phyloP scores from a whole-genome alignment of 1,284 basidiomycete genomes.

The Sanghuangporus weigelae region DNA sequence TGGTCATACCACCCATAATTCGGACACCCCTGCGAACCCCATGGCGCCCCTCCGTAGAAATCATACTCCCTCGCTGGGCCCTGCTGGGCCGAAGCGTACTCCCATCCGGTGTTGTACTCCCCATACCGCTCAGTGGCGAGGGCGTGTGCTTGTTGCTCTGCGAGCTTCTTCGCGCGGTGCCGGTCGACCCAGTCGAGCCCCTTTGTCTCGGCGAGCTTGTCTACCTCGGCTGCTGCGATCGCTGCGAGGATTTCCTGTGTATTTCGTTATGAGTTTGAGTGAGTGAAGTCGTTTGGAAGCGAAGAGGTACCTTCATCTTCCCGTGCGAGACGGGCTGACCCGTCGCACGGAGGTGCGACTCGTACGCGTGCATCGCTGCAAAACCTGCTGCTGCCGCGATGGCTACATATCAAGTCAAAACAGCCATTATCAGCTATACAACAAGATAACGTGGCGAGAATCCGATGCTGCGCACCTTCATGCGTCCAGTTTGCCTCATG shows the following conservation, averaged over 20 bases:
- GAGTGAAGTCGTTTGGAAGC: not conserved
- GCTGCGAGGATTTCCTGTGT: constrained; percentile 24
- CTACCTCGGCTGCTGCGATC: constrained; percentile 27
- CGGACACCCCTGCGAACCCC: constrained; percentile 11
- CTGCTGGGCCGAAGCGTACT: constrained; percentile 12
- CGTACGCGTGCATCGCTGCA: constrained; percentile 26
- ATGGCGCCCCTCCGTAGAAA: constrained; percentile 10
- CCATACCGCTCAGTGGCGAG: constrained; percentile 20
- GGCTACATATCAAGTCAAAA: constrained; percentile 12
- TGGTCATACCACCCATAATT: constrained; percentile 16
- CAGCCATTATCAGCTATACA: not conserved
- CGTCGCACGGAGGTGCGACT: constrained; percentile 24
- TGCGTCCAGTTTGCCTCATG: constrained; percentile 23
- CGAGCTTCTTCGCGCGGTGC: constrained; percentile 22
- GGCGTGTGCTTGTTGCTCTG: constrained; percentile 21
- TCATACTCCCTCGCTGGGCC: constrained; percentile 15
- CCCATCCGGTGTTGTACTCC: constrained; percentile 20
- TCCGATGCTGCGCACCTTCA: constrained; percentile 19
- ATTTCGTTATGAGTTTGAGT: not conserved
- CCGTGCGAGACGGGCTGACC: constrained; percentile 23
- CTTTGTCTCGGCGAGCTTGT: constrained; percentile 26
- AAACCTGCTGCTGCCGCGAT: constrained; percentile 27
- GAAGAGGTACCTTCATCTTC: constrained; percentile 21
- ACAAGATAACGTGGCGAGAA: not conserved
- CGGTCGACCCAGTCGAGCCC: constrained; percentile 25